Percentiles rank a stretch among this genome's conserved stretches.
phyloP scores from a whole-genome alignment of 306 rosid genomes.

The Acmispon strigosus region DNA sequence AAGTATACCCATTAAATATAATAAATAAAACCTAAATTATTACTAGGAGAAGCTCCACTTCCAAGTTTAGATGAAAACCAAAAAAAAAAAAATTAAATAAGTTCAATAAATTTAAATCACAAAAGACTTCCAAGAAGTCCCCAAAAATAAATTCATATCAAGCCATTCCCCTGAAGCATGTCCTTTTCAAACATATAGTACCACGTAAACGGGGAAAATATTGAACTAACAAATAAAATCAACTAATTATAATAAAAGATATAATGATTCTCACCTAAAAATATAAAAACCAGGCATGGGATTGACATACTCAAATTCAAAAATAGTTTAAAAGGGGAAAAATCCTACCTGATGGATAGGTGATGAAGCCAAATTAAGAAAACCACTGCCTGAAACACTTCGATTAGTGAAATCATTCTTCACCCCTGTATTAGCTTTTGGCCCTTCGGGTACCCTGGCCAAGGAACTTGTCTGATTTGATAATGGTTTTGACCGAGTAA shows the following conservation, averaged over 20 bases:
- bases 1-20: not conserved
- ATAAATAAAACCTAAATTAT: not conserved
- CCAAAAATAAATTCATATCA: too few relatives aligned
- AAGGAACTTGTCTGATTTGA: slow-evolving; percentile 53
- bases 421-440: slow-evolving; percentile 49
- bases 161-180: not conserved
- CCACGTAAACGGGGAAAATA: not conserved
- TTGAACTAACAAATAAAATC: not conserved
- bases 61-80: not conserved
- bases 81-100: not conserved
- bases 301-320: not conserved
- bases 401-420: slow-evolving; percentile 51
- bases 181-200: not conserved
- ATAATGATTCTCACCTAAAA: not conserved
- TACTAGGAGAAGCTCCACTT: not conserved
- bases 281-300: not conserved
- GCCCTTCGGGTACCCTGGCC: slow-evolving; percentile 55
- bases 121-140: not conserved
- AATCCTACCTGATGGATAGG: slow-evolving; percentile 54
- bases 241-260: not conserved
- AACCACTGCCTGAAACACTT: slow-evolving; percentile 51
- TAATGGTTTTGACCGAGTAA: slow-evolving; percentile 47
- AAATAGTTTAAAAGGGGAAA: not conserved
- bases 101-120: not conserved
- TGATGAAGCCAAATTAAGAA: slow-evolving; percentile 42